These are phyloP conservation scores for Verticillium longisporum DNA, from an alignment of 2,329 filamentous ascomycete genomes.

Conservation along the genomic window DNA sequence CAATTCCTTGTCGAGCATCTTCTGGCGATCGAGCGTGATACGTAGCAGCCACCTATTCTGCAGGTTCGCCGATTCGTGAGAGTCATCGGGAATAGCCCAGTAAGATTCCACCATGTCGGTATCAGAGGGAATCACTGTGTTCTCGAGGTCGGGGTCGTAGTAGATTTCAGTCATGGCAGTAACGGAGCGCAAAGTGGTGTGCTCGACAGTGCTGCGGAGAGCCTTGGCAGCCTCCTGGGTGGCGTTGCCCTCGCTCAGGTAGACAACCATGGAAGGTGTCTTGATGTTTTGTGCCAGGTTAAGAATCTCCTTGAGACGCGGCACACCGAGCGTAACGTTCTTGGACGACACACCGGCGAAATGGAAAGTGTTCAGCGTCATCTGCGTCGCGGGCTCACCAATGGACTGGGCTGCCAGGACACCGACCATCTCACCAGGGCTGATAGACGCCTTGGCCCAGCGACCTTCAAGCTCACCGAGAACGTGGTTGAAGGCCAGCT, in stretches of 20 bases:
- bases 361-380: conserved; percentile 99
- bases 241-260: conserved; percentile 58
- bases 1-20: conserved; percentile 90
- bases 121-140: conserved; percentile 82
- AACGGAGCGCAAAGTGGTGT: conserved; percentile 87
- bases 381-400: conserved; percentile 96
- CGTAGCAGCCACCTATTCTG: conserved; percentile 95
- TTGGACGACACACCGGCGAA: conserved; percentile 99
- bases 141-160: conserved; percentile 86
- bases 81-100: conserved; percentile 85
- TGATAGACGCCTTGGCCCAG: conserved; percentile 79
- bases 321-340: conserved; percentile 98
- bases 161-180: conserved; percentile 92
- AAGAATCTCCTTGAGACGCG: conserved; percentile 97
- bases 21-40: conserved; percentile 86
- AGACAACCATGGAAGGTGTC: conserved; percentile 94
- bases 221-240: conserved; percentile 77
- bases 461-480: conserved; percentile 84
- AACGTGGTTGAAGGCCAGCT: conserved; percentile 86
- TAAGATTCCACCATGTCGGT: conserved; percentile 93
- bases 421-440: conserved; percentile 97
- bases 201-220: conserved; percentile 84
- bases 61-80: conserved; percentile 51
- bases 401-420: conserved; percentile 97
- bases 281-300: conserved; percentile 98